These are phyloP conservation scores for Suaeda aralocaspica DNA, from an alignment of 148 eudicot species.

Conservation along the genomic window DNA sequence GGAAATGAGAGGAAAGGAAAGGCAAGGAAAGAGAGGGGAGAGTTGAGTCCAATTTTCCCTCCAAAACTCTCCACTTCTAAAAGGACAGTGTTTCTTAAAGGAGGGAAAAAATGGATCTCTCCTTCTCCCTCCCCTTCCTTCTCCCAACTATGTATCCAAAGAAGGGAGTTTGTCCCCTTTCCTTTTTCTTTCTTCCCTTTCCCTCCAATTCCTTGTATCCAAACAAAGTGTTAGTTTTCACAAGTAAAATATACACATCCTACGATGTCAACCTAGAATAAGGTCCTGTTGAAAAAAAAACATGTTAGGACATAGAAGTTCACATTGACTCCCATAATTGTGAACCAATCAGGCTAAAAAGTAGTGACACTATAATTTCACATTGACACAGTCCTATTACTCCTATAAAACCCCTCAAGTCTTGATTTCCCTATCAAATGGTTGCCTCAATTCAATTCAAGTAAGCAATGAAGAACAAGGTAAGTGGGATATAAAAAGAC, in stretches of 20 bases:
- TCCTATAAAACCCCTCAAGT: not conserved
- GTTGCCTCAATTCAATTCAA: not conserved
- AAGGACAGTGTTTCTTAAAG: too few relatives aligned
- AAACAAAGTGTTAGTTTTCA: too few relatives aligned
- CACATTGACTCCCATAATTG: not conserved
- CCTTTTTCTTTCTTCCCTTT: too few relatives aligned
- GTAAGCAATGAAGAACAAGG: not conserved
- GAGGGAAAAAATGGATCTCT: too few relatives aligned
- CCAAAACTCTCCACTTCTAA: too few relatives aligned
- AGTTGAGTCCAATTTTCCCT: not conserved
- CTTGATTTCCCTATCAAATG: not conserved
- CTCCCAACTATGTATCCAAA: too few relatives aligned
- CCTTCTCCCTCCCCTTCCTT: too few relatives aligned
- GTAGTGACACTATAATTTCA: too few relatives aligned
- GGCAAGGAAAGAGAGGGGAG: not conserved
- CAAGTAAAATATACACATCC: not conserved
- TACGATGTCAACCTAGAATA: not conserved
- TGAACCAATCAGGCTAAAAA: too few relatives aligned
- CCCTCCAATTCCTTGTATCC: too few relatives aligned
- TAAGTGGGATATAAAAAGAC: not conserved
- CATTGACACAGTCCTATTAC: too few relatives aligned
- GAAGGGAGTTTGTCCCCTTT: too few relatives aligned
- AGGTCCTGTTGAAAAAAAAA: not conserved
- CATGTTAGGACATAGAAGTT: not conserved
- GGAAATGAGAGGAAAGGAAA: not conserved